Base-by-base conservation (phyloP, 106 monocot genomes). In the Dendrobium catenatum region DNA sequence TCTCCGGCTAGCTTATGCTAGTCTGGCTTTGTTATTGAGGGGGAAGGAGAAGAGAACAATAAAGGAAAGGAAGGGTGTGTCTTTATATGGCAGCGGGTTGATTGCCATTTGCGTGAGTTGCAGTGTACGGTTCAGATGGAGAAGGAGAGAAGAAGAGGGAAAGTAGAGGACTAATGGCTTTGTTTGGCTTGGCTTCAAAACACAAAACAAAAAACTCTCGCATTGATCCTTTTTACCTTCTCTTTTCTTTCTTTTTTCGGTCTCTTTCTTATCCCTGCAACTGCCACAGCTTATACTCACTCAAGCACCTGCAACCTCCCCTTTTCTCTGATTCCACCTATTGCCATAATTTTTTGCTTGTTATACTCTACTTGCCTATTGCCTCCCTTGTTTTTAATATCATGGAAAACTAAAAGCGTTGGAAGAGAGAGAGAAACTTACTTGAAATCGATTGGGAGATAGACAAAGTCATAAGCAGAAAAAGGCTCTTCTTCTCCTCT, bases 361-460 rank as follows among this genome's bases (percentile, higher is more conserved):
- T 26, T 55, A 43, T 73, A 4, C 72, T 10, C 51, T 55, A 10
- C 51, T 51, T 51, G 51, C 81, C 41, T 70, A 27, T 37, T 40
- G 0, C 74, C 73, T 22, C 41, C 43, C 40, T 10, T 42, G 4
- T 20, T 31, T 74, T 9, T 24, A 70, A 19, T 18, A 26, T 37
- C 26, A 37, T 33, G 16, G 18, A 79, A 64, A 43, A 10, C 42
- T 46, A 51, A 76, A 47, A 76, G 72, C 72, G 1, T 27, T 13
- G 72, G 72, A 43, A 22, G 74, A 75, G 74, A 42, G 74, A 75
- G 74, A 76, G 19, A 76, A 26, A 51, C 94, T 89, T 89, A 98
- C 97, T 91, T 98, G 90, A 98, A 98, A 91, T 98, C 97, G 33
- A 98, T 98, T 31, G 97, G 97, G 77, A 98, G 97, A 61, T 98